Base-by-base conservation (phyloP, 1,284 basidiomycete genomes). In the Microbotryum saponariae region DNA sequence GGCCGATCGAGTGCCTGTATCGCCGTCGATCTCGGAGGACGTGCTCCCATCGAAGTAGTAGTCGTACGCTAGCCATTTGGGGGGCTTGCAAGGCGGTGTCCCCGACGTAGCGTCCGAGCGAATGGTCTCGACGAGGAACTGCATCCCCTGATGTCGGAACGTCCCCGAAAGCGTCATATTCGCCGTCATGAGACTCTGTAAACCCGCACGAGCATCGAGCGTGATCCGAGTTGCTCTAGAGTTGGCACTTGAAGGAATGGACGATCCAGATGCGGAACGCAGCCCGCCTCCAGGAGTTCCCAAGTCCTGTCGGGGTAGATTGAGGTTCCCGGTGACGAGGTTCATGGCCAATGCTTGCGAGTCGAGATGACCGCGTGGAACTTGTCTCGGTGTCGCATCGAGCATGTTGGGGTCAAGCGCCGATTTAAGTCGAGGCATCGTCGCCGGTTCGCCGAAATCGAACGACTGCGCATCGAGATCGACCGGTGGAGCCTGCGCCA, bases 71-170 rank as follows among this genome's bases (percentile, higher is more conserved):
- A 59, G 45, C 66, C 64, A 67, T 2, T 27, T 33, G 9, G 59
- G 61, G 4, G 60, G 50, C 25, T 63, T 58, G 51, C 62, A 68
- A 0, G 59, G 57, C 6, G 45, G n/a, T 1, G 56, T 23, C 1
- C 25, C 47, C 14, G 45, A 6, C 0, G 45, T 16, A 1, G 56
- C 56, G 16, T 18, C 44, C 10, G 14, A n/a, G 12, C 46, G 51
- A 6, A 60, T 33, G n/a, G 53, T 58, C 44, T 68, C 65, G 23
- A 60, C 37, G 33, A 68, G 56, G 47, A 68, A 64, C 44, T 68
- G 67, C 60, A 68, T 66, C 9, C 62, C 45, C 46, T 68, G 67
- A 44, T 68, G 67, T 0, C 67, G 61, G 12, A 68, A 25, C 6
- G 44, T 56, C 2, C 67, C 61, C 29, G 51, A 44, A 6, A 67